Base-by-base conservation (phyloP, 2,329 filamentous ascomycete genomes). In the Trichoderma afroharzianum region DNA sequence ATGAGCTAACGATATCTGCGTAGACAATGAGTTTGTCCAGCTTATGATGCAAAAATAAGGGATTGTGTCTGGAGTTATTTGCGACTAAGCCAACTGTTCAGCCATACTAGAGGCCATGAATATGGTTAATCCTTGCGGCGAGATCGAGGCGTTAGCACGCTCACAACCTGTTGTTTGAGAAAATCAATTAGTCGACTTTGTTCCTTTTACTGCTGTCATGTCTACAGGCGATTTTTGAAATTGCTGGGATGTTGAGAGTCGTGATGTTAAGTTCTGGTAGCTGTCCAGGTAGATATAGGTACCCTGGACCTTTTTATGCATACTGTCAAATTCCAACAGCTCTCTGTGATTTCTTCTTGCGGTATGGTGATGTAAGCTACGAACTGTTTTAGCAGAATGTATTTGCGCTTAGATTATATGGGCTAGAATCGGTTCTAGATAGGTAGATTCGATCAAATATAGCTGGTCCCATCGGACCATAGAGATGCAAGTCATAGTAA, bases 11-110 rank as follows among this genome's bases (percentile, higher is more conserved):
- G 26, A 26, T 28, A 63, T 18, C 11, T 57, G 26, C 39, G 61
- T 77, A 95, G 93, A 95, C 85, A 95, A 95, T 86, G 93, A 96
- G 84, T 96, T 96, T 80, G 93, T 96, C 78, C 93, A 96, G 85
- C 91, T 96, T 81, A 96, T 96, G 93, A 95, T 96, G 93, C 93
- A 96, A 88, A 95, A 95, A 88, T 95, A 93, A 87, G 72, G 62
- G 71, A 70, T 74, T 61, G 63, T 62, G 39, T 68, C 39, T 71
- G 50, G 63, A 71, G 59, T 73, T 73, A 24, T 62, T 39, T 66
- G 72, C 59, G 72, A 53, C 72, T 53, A 70, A 11, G 69, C 53
- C 63, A 66, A 66, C 33, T 73, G 47, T 66, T 64, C 36, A 66
- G 71, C 61, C 53, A 63, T 57, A 21, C 53, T 55, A 69, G 67